A percentile compares a stretch with the other conserved stretches of the same genome.
phyloP scores from a whole-genome alignment of 1,284 basidiomycete genomes.

The Thecaphora thlaspeos region DNA sequence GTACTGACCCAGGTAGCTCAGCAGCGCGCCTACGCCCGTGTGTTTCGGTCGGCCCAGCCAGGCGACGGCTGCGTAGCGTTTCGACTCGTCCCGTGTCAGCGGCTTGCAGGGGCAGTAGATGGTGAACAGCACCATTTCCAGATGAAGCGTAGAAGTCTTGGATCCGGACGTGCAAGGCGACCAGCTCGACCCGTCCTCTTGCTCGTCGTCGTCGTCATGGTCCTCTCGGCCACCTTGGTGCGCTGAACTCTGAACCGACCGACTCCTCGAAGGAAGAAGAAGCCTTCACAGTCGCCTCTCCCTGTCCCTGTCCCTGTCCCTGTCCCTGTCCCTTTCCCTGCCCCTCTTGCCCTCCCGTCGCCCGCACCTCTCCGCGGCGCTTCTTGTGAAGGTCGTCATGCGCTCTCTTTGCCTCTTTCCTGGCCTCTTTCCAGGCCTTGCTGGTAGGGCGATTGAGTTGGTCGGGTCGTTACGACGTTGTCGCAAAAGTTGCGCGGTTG shows the following conservation, averaged over 20 bases:
- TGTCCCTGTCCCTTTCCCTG: background rate
- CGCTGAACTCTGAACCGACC: too few relatives aligned
- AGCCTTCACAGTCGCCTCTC: too few relatives aligned
- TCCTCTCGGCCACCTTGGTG: too few relatives aligned
- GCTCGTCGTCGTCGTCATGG: conserved; percentile 3
- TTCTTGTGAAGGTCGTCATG: conserved; percentile 10
- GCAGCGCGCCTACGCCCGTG: conserved; percentile 23
- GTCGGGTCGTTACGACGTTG: conserved; percentile 17
- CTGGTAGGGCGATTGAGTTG: conserved; percentile 18
- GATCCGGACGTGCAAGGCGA: conserved; percentile 22
- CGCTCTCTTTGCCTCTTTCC: conserved; percentile 10
- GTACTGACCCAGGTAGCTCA: conserved; percentile 46
- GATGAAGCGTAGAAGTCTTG: conserved; percentile 36
- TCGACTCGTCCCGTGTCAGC: conserved; percentile 9
- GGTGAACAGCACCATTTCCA: conserved; percentile 47
- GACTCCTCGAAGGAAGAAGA: too few relatives aligned
- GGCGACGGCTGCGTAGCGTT: conserved; percentile 19
- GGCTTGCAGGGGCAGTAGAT: conserved; percentile 39
- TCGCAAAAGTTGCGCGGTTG: conserved; percentile 34
- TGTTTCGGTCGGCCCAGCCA: conserved; percentile 46
- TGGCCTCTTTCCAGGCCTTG: conserved; percentile 12
- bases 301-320: too few relatives aligned
- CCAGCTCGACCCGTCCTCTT: conserved; percentile 6
- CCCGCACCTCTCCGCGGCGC: conserved; percentile 2
- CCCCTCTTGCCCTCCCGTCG: too few relatives aligned